Evolutionary conservation across 306 rosid genomes (phyloP), one percentile per base, ranked within the genome.

Genomic region (Glycine soja): DNA sequence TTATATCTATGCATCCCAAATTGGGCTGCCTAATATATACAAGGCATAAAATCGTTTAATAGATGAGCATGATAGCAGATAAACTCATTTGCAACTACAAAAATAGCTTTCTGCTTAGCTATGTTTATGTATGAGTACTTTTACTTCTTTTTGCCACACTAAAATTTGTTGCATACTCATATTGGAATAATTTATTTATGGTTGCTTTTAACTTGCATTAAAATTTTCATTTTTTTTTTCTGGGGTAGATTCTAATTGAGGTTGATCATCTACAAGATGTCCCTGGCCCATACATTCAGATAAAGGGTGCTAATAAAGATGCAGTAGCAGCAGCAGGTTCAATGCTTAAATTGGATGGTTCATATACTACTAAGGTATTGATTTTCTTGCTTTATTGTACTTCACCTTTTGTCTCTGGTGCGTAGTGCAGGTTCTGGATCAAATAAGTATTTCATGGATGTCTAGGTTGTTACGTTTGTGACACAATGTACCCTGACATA

Each of bases 251-350:
- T 80, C 81, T 95, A 67, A 83, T 95, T 53, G 99, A 95, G 92
- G 94, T 95, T 66, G 98, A 95, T 89, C 94, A 93, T 88, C 89
- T 95, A 59, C 98, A 95, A 95, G 97, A 93, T 84, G 90, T 87
- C 85, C 81, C 94, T 46, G 90, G 95, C 77, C 97, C 94, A 73
- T 93, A 95, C 88, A 85, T 93, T 82, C 99, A 95, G 88, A 95
- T 95, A 81, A 95, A 95, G 85, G 98, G 98, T 83, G 91, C 92
- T 79, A 85, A 90, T 84, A 95, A 93, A 88, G 97, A 95, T 84
- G 98, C 99, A 14, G 99, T 95, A 36, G 92, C 90, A 75, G 92
- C 92, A 77, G 97, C 96, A 8, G 99, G 98, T 74, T 90, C 98
- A 57, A 86, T 81, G 90, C 99, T 95, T 81, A 85, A 92, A 80